Conservation (phyloP, 1,139 yeast genomes). For the Candida pseudocylindracea region DNA sequence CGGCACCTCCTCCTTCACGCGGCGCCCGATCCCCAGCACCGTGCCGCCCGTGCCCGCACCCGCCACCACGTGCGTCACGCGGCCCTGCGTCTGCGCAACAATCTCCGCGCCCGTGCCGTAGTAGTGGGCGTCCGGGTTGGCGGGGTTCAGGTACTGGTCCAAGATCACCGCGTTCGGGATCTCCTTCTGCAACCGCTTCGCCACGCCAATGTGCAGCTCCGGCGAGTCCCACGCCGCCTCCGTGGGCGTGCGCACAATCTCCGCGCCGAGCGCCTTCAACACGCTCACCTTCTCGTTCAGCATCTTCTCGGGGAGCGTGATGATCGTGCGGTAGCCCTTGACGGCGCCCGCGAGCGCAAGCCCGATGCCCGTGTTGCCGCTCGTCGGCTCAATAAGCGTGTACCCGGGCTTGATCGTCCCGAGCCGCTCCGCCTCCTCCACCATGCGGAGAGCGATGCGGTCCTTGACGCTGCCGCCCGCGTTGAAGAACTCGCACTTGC, state of each 20-base stretch:
- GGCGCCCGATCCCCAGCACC: constrained; percentile 55
- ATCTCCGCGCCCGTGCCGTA: constrained; percentile 74
- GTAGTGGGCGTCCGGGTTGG: constrained; percentile 73
- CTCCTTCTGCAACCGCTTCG: constrained; percentile 59
- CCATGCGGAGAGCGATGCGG: constrained; percentile 44
- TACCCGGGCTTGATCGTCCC: constrained; percentile 74
- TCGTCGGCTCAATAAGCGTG: constrained; percentile 75
- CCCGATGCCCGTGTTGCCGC: constrained; percentile 83
- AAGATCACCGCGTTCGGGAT: constrained; percentile 72
- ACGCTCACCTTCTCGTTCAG: constrained; percentile 81
- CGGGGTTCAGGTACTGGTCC: constrained; percentile 63
- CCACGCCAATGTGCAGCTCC: constrained; percentile 82
- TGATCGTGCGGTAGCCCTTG: constrained; percentile 70
- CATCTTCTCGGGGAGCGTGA: constrained; percentile 84
- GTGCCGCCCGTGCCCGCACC: constrained; percentile 92
- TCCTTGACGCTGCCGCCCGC: constrained; percentile 57
- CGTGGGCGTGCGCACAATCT: constrained; percentile 78
- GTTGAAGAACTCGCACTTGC: constrained; percentile 44
- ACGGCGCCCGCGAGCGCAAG: constrained; percentile 76
- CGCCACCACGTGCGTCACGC: constrained; percentile 57
- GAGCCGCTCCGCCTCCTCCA: constrained; percentile 59
- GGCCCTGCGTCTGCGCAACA: constrained; percentile 61
- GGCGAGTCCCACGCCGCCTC: constrained; percentile 92
- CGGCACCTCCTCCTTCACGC: constrained; percentile 51
- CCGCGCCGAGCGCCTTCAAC: constrained; percentile 77